phyloP scores from a whole-genome alignment of 768 basidiomycete species.

The Leccinum ochraceum region DNA sequence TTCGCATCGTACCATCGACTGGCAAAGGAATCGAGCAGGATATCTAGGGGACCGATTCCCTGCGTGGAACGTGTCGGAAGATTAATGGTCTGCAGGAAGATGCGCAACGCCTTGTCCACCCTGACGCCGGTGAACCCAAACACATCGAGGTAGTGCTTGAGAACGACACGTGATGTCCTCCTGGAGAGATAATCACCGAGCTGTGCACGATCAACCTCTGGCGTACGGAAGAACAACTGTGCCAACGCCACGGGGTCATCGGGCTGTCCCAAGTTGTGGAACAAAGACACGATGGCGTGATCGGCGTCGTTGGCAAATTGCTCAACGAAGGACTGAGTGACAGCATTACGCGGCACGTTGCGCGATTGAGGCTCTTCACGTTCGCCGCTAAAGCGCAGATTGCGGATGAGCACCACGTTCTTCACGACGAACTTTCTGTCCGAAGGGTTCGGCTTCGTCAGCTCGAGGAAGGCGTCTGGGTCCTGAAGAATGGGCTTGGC shows the following conservation, averaged over 20 bases:
- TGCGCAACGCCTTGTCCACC: slow-evolving; percentile 86
- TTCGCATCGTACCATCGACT: slow-evolving; percentile 92
- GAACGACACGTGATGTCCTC: slow-evolving; percentile 68
- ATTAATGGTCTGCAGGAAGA: slow-evolving; percentile 83
- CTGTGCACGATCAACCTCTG: slow-evolving; percentile 78
- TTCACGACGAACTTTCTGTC: slow-evolving; percentile 78
- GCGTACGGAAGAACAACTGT: slow-evolving; percentile 75
- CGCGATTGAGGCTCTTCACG: slow-evolving; percentile 60
- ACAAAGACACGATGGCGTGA: slow-evolving; percentile 69
- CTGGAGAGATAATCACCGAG: slow-evolving; percentile 84
- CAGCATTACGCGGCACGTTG: slow-evolving; percentile 53
- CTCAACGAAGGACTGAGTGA: slow-evolving; percentile 72
- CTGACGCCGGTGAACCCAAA: slow-evolving; percentile 84
- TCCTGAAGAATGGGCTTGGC: slow-evolving; percentile 85
- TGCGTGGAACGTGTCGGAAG: slow-evolving; percentile 47
- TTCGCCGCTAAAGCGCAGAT: slow-evolving; percentile 69
- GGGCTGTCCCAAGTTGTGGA: slow-evolving; percentile 55
- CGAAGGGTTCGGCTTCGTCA: slow-evolving; percentile 51
- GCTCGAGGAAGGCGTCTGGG: slow-evolving; percentile 60
- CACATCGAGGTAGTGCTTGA: slow-evolving; percentile 83
- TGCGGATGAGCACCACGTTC: slow-evolving; percentile 77
- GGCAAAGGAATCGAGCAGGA: slow-evolving; percentile 82
- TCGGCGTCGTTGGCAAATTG: slow-evolving; percentile 83
- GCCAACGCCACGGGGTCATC: slow-evolving; percentile 79
- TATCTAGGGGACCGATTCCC: slow-evolving; percentile 40